Conservation (phyloP, 768 basidiomycete species). For the Kondoa malvinella region DNA sequence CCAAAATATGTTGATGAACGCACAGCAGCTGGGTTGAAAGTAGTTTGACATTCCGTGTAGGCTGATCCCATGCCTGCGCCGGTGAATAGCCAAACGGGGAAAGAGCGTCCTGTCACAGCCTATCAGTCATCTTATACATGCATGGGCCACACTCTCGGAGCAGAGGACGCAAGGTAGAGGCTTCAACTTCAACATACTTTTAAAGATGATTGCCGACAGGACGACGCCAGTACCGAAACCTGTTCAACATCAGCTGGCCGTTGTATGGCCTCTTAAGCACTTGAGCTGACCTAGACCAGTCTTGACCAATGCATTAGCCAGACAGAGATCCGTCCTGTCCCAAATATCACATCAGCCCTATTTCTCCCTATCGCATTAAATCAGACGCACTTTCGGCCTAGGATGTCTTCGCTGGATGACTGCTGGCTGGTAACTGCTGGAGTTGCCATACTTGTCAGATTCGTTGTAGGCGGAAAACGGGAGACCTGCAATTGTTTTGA, state of each 20-base stretch:
- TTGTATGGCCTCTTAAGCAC: no score
- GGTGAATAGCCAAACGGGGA: constrained; percentile 7
- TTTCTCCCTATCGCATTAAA: neutral
- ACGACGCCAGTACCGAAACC: constrained; percentile 9
- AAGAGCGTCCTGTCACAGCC: neutral
- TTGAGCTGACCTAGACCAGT: no score
- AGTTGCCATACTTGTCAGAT: neutral
- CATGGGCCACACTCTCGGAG: no score
- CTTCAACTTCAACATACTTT: no score
- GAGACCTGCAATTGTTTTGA: no score
- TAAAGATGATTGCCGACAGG: neutral
- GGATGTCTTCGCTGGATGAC: neutral
- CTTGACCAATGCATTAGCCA: constrained; percentile 5
- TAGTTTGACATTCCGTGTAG: constrained; percentile 5
- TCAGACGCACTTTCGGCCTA: constrained; percentile 1
- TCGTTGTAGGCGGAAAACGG: neutral
- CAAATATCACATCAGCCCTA: neutral
- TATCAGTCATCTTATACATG: no score
- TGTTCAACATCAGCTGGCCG: no score
- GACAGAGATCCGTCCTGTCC: constrained; percentile 4
- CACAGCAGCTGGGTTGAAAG: constrained; percentile 10
- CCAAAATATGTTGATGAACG: neutral
- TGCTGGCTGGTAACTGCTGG: neutral
- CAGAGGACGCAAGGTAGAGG: no score
- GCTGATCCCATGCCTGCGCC: constrained; percentile 1